Evolutionary conservation across 345 rosid genomes (phyloP).

Genomic region (Pugionium cornutum): DNA sequence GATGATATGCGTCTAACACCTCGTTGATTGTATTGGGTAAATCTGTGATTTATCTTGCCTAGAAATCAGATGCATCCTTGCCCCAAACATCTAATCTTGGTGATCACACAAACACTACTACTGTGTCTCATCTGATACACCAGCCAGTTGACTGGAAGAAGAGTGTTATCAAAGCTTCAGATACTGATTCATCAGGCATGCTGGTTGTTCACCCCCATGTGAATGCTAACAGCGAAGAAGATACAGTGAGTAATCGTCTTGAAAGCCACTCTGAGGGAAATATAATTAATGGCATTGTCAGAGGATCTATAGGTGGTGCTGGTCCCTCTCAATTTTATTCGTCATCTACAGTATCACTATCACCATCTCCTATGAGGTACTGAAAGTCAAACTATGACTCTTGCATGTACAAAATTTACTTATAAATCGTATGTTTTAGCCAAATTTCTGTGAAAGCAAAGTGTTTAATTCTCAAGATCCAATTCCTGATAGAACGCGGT

Average conservation of each 20-base stretch:
- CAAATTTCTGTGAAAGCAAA: neutral
- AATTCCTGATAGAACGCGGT: conserved; percentile 51
- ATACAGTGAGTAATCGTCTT: conserved; percentile 38
- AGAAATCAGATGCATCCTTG: conserved; percentile 43
- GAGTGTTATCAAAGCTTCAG: conserved; percentile 35
- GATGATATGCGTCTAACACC: neutral
- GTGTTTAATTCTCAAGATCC: conserved; percentile 28
- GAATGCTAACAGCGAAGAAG: conserved; percentile 43
- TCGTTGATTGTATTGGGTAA: conserved; percentile 5
- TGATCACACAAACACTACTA: conserved; percentile 39
- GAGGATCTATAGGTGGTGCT: conserved; percentile 40
- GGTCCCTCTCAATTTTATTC: conserved; percentile 55
- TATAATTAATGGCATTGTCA: conserved; percentile 50
- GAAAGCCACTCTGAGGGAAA: conserved; percentile 41
- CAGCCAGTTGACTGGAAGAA: conserved; percentile 43
- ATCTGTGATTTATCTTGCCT: conserved; percentile 28
- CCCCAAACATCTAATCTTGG: conserved; percentile 43
- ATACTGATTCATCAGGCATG: conserved; percentile 40
- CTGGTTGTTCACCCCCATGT: conserved; percentile 47
- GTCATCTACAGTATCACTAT: conserved; percentile 47
- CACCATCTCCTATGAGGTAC: conserved; percentile 64
- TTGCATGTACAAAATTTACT: neutral
- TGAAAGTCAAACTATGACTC: conserved; percentile 26
- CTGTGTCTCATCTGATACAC: conserved; percentile 47
- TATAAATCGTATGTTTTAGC: conserved; percentile 20